phyloP scores from a whole-genome alignment of 176 grass and related monocot species.

The Phoenix roebelenii region DNA sequence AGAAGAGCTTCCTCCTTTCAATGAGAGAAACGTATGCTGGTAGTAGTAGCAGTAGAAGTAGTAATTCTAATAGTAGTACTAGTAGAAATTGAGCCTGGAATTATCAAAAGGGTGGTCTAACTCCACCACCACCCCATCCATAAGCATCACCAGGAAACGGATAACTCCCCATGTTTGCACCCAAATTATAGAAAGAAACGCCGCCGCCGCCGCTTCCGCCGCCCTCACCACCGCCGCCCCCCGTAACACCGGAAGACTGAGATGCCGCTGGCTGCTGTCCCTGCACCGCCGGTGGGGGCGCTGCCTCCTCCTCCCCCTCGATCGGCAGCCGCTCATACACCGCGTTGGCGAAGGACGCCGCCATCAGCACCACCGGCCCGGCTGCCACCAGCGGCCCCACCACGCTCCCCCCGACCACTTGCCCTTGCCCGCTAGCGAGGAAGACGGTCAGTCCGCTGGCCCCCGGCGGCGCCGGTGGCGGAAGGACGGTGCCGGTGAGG shows the following conservation, averaged over 20 bases:
- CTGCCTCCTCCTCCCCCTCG: conserved; percentile 58
- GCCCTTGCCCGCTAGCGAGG: conserved; percentile 72
- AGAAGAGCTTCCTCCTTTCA: no score
- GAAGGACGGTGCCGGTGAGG: conserved; percentile 78
- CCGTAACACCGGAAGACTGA: conserved; percentile 64
- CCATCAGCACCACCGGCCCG: conserved; percentile 85
- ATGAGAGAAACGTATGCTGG: no score
- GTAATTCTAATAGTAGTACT: neutral
- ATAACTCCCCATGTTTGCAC: conserved; percentile 56
- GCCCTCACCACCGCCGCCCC: conserved; percentile 36
- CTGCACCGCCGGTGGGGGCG: conserved; percentile 15
- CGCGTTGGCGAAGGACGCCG: conserved; percentile 76
- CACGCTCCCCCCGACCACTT: conserved; percentile 88
- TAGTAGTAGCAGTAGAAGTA: neutral
- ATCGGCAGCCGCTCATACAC: conserved; percentile 88
- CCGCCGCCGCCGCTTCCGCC: conserved; percentile 43
- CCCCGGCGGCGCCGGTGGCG: conserved; percentile 67
- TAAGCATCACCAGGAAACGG: conserved; percentile 48
- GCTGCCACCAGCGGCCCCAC: conserved; percentile 63
- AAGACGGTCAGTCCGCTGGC: conserved; percentile 78
- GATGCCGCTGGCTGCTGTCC: conserved; percentile 65
- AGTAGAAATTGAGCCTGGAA: conserved; percentile 2
- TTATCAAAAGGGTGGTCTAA: conserved; percentile 63
- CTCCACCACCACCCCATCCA: conserved; percentile 39
- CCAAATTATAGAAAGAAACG: conserved; percentile 83